These are phyloP conservation scores for Venustampulla echinocandica DNA, from an alignment of 495 filamentous ascomycete genomes.

Conservation along the genomic window DNA sequence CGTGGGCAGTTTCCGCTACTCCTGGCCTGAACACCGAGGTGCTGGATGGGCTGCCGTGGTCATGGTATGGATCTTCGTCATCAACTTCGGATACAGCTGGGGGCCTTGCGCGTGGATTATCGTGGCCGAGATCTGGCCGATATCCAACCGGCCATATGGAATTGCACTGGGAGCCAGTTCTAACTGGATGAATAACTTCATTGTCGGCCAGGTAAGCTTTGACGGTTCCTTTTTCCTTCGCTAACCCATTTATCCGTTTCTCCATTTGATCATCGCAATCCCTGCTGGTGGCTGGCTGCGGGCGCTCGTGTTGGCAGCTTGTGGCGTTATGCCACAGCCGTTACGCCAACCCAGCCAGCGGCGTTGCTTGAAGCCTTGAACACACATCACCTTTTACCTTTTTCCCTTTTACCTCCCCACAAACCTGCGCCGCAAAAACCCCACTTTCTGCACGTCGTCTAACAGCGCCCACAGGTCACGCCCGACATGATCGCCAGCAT, in stretches of 20 bases:
- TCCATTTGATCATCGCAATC: conserved; percentile 1
- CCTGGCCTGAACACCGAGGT: conserved; percentile 47
- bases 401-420: too few relatives aligned
- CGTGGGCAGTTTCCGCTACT: conserved; percentile 52
- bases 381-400: too few relatives aligned
- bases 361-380: too few relatives aligned
- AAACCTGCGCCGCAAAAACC: not conserved
- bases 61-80: conserved; percentile 77
- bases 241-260: not conserved
- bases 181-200: conserved; percentile 57
- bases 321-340: too few relatives aligned
- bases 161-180: conserved; percentile 59
- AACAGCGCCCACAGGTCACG: conserved; percentile 39
- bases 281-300: too few relatives aligned
- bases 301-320: too few relatives aligned
- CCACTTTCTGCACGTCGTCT: not conserved
- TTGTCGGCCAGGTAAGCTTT: conserved; percentile 23
- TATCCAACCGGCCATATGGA: conserved; percentile 64
- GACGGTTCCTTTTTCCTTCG: not conserved
- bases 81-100: conserved; percentile 74
- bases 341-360: too few relatives aligned
- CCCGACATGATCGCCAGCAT: conserved; percentile 65
- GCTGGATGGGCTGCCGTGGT: conserved; percentile 71
- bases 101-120: conserved; percentile 64
- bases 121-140: conserved; percentile 69